Base-by-base conservation (phyloP, 192 early-diverging fungal genomes). In the Rhizoclosmatium sp. region DNA sequence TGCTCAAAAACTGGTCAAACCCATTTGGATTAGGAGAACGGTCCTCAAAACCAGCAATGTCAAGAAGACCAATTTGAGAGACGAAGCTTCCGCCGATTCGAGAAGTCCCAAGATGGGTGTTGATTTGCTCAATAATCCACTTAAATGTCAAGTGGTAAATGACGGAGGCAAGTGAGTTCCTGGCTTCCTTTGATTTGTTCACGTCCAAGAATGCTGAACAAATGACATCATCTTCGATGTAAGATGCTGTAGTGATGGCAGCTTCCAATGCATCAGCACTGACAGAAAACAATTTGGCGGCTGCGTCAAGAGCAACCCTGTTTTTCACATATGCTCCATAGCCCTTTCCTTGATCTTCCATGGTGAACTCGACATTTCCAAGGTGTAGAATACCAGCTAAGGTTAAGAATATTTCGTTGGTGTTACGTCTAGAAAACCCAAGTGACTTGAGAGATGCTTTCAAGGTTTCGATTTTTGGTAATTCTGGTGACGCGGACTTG, bases 111-210 rank as follows among this genome's bases (percentile, higher is more conserved):
- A 95, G 82, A 41, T 89, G 87, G 40, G 84, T 87, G 85, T 98
- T 98, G 64, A 96, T 92, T 66, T 90, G 89, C 75, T 95, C 93
- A 14, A 96, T 88, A n/a, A 98, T 80, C 91, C 95, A 97, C 7
- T 66, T 65, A 59, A 85, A 93, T 16, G 96, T 79, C 3, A 95
- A 87, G 40, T 90, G 89, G 78, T 97, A 98, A 39, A 98, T 88
- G 10, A 92, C 84, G 48, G 88, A 83, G 2, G 94, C 93, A 3
- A 98, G 84, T 2, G 88, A 82, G 78, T 97, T 93, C 39, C 94
- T 93, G 88, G 85, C 95, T 56, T 82, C 79, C 7, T 83, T 85
- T 1, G 97, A 96, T 46, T 89, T 86, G 14, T 90, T 86, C 49
- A 88, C 83, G 72, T 95, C 90, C 71, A 97, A 84, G 76, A 94